Base-by-base conservation (phyloP, 2,329 filamentous ascomycete species). In the Hymenoscyphus scutula region DNA sequence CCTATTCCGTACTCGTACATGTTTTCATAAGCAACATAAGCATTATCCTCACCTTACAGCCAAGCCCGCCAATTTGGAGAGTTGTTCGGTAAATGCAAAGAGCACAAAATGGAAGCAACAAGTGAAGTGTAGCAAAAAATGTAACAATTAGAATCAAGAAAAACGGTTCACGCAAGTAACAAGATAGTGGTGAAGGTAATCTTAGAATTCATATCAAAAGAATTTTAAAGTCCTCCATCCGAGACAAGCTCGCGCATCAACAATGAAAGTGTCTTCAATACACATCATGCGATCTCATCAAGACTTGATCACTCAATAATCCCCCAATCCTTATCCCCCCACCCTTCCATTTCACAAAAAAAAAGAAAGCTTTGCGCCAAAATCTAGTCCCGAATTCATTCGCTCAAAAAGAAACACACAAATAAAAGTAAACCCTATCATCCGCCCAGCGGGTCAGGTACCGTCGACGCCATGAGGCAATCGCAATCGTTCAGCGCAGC, bases 201-300 rank as follows among this genome's bases (percentile, higher is more conserved):
- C 41, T 48, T 48, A 48, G 15, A 25, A 23, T 48, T 23, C 13
- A 19, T 48, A 23, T n/a, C n/a, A n/a, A n/a, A n/a, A 48, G 19
- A 48, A 25, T 48, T n/a, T n/a, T n/a, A n/a, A 48, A 48, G 41
- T 48, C 41, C 41, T 48, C 41, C 41, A 19, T 48, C 41, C 41
- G 23, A 23, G 41, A 25, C 41, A 48, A 48, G 41, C 41, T 48
- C 19, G 41, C 41, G 41, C 41, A 48, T 48, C 41, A 48, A 48
- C n/a, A 48, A 48, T 48, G 41, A 48, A 25, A 48, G n/a, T 48
- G 41, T 48, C 41, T 25, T 48, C 41, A 23, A 48, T 48, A 48
- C 41, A 48, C 19, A n/a, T 23, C 41, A 48, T 48, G n/a, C 19
- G 41, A 48, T 48, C 41, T 48, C 41, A 25, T 48, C 41, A 48